These are phyloP conservation scores for Irpex sp. DNA, from an alignment of 1,284 basidiomycete genomes.

Conservation along the genomic window DNA sequence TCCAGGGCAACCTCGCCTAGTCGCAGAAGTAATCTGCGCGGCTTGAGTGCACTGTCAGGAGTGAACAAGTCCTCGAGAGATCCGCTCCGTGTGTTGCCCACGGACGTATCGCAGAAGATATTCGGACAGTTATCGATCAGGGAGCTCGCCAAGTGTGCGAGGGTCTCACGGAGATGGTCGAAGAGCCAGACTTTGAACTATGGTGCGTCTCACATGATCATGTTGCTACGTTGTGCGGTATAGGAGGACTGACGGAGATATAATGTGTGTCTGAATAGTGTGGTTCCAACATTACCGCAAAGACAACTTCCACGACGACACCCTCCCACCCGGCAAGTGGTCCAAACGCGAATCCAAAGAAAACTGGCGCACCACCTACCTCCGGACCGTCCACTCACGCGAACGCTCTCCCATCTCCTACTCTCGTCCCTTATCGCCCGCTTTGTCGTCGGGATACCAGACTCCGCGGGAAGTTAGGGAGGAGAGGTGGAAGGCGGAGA, in stretches of 20 bases:
- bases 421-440: conserved; percentile 40
- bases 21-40: conserved; percentile 36
- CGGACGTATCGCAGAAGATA: conserved; percentile 75
- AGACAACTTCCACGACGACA: conserved; percentile 76
- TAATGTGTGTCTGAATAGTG: conserved; percentile 45
- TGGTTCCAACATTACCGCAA: conserved; percentile 88
- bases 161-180: conserved; percentile 83
- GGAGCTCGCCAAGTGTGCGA: conserved; percentile 72
- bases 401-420: conserved; percentile 37
- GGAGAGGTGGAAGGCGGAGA: conserved; percentile 66
- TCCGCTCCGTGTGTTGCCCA: conserved; percentile 71
- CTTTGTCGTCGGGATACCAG: conserved; percentile 64
- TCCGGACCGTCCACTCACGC: conserved; percentile 44
- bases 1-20: conserved; percentile 62
- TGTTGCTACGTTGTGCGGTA: not conserved
- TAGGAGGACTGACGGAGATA: not conserved
- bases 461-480: conserved; percentile 77
- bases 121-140: conserved; percentile 64
- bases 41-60: conserved; percentile 35
- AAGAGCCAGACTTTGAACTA: conserved; percentile 89
- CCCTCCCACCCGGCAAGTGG: conserved; percentile 78
- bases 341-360: conserved; percentile 83
- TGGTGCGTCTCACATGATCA: conserved; percentile 43
- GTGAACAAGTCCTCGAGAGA: conserved; percentile 37
- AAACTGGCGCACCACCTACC: conserved; percentile 68